Conservation (phyloP, 2,329 filamentous ascomycete genomes). For the Colletotrichum plurivorum region DNA sequence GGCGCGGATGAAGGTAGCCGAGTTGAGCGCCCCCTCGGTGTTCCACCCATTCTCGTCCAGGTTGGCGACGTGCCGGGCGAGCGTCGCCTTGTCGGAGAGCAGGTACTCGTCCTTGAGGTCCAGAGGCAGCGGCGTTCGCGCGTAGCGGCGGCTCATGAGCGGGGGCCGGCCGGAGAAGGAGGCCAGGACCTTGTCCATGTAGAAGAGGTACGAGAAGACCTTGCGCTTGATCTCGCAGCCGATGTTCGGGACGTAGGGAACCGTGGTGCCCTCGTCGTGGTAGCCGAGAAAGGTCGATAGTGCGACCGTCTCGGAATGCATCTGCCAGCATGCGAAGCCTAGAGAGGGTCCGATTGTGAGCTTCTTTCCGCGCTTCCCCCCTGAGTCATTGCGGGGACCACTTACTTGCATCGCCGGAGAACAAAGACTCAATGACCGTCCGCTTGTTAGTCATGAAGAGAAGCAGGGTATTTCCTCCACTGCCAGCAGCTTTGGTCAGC, state of each 20-base stretch:
- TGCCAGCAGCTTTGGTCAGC: slow-evolving; percentile 47
- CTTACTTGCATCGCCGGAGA: slow-evolving; percentile 54
- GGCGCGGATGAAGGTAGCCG: slow-evolving; percentile 49
- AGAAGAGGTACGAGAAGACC: slow-evolving; percentile 50
- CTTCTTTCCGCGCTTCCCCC: background rate
- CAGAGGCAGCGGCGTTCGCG: slow-evolving; percentile 55
- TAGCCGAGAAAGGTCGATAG: slow-evolving; percentile 46
- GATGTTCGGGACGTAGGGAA: slow-evolving; percentile 45
- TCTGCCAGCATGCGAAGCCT: slow-evolving; percentile 41
- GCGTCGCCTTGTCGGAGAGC: slow-evolving; percentile 47
- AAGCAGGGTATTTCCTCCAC: slow-evolving; percentile 50
- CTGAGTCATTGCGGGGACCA: background rate
- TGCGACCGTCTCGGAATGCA: slow-evolving; percentile 50
- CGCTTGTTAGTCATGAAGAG: slow-evolving; percentile 50
- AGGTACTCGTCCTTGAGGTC: slow-evolving; percentile 55
- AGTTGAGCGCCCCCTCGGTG: slow-evolving; percentile 47
- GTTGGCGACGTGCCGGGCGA: slow-evolving; percentile 44
- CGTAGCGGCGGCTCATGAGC: slow-evolving; percentile 52
- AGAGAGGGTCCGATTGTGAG: background rate
- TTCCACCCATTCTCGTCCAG: slow-evolving; percentile 57
- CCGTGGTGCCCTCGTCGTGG: slow-evolving; percentile 39
- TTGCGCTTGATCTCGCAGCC: slow-evolving; percentile 47
- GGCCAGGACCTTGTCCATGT: slow-evolving; percentile 54
- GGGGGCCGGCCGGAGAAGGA: slow-evolving; percentile 60
- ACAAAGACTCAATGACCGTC: slow-evolving; percentile 49